Base-by-base conservation (phyloP, 768 basidiomycete species). In the Phlebiopsis gigantea region DNA sequence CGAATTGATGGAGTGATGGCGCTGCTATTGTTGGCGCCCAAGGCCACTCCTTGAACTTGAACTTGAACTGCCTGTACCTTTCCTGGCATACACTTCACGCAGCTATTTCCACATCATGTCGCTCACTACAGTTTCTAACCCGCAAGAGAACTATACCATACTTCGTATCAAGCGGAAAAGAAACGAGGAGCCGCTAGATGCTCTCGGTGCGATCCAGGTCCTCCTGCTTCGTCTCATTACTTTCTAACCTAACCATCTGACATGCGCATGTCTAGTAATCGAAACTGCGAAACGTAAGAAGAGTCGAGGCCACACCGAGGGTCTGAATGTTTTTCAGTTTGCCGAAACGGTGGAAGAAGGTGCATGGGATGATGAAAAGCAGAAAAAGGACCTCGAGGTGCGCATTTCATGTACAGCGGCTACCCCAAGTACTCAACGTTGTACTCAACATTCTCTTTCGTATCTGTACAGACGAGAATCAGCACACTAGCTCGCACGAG, bases 141-240 rank as follows among this genome's bases (percentile, higher is more conserved):
- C 44, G 19, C 62, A 67, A 47, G 77, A 77, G 52, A 68, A 81
- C 6, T 87, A 82, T 64, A 87, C 90, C 0, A 85, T 92, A 63
- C 69, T 92, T 29, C 82, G 90, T 29, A 90, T 92, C 70, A 92
- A 92, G 68, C 79, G 90, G 30, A 91, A 90, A 65, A 77, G 90
- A 22, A 87, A 81, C 31, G 90, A 92, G 62, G 90, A 90, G 65
- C 87, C 90, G 31, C 73, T 91, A 46, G 90, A 92, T 71, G 90
- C 87, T 31, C 75, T 92, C 61, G 86, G 90, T 87, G 73, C 63
- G 44, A 22, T 24, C n/a, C 50, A 30, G 15, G 47, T 29, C 28
- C 5, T 39, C 26, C 12, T 48, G 47, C 17, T 4, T 4, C 28
- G 5, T 25, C 14, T 22, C 26, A 63, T 57, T 61, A n/a, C 12